Evolutionary conservation across 306 rosid species (phyloP), one percentile per base, ranked within the genome.

Genomic region (Cicer cuneatum): DNA sequence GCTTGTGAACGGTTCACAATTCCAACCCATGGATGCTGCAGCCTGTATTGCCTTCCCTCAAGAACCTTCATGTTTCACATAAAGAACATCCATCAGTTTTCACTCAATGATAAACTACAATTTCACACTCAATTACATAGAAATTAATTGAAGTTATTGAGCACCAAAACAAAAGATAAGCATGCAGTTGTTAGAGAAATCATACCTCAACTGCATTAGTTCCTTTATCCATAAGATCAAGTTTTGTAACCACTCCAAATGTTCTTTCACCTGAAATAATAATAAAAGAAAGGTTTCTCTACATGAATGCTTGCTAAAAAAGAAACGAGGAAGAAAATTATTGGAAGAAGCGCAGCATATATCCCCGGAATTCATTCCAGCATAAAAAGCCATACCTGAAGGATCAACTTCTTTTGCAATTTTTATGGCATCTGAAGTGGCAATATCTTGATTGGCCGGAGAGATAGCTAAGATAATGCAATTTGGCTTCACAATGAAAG

Each of bases 371-470:
- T 61, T 69, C 46, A 68, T 40, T 78, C 69, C 74, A 63, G 72
- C 43, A 63, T 54, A 62, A 66, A 78, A 12, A 69, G 41, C 15
- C 79, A 74, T 84, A 93, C 98, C 97, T 85, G 98, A 71, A 56
- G 98, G 97, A 68, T 93, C 98, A 57, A 93, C 98, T 86, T 93
- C 98, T 79, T 80, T 88, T 43, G 97, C 98, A 41, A 93, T 92
- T 84, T 93, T 93, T 81, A 93, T 93, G 56, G 98, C 98, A 81
- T 93, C 98, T 58, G 98, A 93, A n/a, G 98, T 93, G 73, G 98
- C 98, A 83, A 93, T 93, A 93, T 93, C 98, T 91, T 93, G 98
- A 87, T 93, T 93, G 72, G 98, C 98, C 0, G 97, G 98, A 83
- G 98, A 93, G 65, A 93, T 93, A 38, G 98, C 98, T 80, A 93